A percentile compares a stretch with the other conserved stretches of the same genome.
Evolutionary conservation across 1,139 yeast species (phyloP).

Genomic region (Sugiyamaella xylanicola): DNA sequence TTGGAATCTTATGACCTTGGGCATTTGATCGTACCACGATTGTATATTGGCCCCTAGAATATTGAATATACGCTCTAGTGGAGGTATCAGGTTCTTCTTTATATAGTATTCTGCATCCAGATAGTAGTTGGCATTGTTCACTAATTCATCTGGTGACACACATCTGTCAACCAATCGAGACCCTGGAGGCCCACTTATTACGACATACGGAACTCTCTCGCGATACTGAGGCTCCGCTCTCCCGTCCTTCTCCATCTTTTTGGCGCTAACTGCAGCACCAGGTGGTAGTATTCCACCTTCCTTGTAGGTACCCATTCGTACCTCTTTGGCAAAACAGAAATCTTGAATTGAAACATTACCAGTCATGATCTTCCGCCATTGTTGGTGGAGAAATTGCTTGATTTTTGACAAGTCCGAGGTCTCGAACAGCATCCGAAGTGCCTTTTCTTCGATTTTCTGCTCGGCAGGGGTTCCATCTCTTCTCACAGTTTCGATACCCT

Average conservation of each 20-base stretch:
- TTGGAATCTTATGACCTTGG: constrained; percentile 43
- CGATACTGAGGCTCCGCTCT: constrained; percentile 82
- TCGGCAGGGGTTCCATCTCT: constrained; percentile 95
- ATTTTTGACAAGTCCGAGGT: constrained; percentile 70
- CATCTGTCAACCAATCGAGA: constrained; percentile 76
- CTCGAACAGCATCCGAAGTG: constrained; percentile 68
- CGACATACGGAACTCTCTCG: constrained; percentile 87
- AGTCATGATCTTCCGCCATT: constrained; percentile 64
- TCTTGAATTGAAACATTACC: constrained; percentile 73
- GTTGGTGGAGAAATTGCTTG: constrained; percentile 61
- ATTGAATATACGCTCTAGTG: constrained; percentile 80
- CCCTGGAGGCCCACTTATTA: constrained; percentile 65
- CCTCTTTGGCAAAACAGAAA: constrained; percentile 91
- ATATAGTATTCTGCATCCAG: constrained; percentile 87
- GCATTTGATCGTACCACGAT: constrained; percentile 78
- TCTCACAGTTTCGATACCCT: constrained; percentile 92
- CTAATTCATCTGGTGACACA: constrained; percentile 72
- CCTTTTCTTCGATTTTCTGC: constrained; percentile 74
- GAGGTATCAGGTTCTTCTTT: constrained; percentile 80
- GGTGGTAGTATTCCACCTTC: constrained; percentile 77
- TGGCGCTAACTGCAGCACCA: constrained; percentile 79
- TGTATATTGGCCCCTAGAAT: constrained; percentile 78
- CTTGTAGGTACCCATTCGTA: constrained; percentile 78
- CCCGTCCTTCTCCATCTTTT: constrained; percentile 62
- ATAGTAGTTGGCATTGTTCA: constrained; percentile 44